Conservation (phyloP, 331 rosid genomes). For the Malus hybrid region DNA sequence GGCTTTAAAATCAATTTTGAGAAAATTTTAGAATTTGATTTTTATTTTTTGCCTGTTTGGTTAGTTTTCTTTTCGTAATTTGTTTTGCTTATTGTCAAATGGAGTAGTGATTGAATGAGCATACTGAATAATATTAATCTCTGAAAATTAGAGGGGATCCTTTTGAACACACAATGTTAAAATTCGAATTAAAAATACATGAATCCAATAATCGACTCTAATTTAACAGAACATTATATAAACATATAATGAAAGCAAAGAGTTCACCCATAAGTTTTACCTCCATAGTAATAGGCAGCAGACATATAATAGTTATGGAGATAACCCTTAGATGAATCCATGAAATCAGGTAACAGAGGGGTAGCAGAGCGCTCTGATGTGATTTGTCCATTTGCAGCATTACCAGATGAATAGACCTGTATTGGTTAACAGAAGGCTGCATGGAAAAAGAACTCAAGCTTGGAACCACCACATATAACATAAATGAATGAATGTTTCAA, state of each 20-base stretch:
- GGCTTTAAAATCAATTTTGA: no score
- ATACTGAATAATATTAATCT: no score
- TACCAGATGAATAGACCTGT: constrained; percentile 59
- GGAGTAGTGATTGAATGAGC: no score
- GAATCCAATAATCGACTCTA: no score
- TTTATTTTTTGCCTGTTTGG: no score
- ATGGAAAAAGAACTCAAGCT: neutral
- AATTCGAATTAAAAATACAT: no score
- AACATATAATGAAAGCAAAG: neutral
- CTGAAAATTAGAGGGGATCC: no score
- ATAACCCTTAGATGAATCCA: constrained; percentile 65
- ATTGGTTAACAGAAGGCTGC: constrained; percentile 60
- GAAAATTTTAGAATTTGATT: no score
- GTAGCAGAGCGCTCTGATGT: constrained; percentile 70
- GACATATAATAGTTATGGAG: constrained; percentile 65
- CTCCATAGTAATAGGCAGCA: constrained; percentile 66
- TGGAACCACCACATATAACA: neutral
- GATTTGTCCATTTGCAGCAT: constrained; percentile 59
- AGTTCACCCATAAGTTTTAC: constrained; percentile 21
- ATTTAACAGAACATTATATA: no score
- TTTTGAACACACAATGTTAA: no score
- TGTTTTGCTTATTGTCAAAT: no score
- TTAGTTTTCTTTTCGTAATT: no score
- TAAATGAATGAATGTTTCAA: neutral
- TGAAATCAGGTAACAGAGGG: constrained; percentile 58